Evolutionary conservation across 352 stramenopile species (phyloP), one percentile per base, ranked within the genome.

Genomic region (Phytophthora melonis): DNA sequence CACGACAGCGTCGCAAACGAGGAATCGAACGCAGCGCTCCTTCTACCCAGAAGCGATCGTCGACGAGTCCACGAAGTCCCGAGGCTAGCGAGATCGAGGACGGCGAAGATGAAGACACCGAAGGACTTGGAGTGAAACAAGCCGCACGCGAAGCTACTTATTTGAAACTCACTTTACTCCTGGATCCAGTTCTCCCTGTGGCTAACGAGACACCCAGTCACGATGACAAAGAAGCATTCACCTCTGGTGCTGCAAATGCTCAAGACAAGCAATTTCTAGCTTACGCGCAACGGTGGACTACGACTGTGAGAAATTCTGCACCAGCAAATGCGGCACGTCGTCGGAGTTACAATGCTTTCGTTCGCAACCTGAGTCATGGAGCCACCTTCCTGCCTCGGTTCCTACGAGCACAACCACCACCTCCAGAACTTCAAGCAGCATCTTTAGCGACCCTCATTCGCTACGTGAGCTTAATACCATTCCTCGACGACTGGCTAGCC

Each of bases 401-500:
- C 54, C 36, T 98, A 8, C 66, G 74, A 56, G 79, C 88, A 1
- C 92, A 98, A 76, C 70, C 67, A 14, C 93, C 94, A 9, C 94
- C 93, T 18, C 56, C 70, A 21, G 71, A 66, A 10, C 57, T 86
- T 36, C 59, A 71, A 63, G 63, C 68, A 10, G 39, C 67, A 25
- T 77, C 66, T 1, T 63, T 92, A 19, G 45, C 56, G 58, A 66
- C 72, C 18, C 62, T 95, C 14, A 82, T 94, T 32, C 92, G 93
- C n/a, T 99, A 95, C 68, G 95, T 98, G 25, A 92, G 84, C 13
- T 77, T 98, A 45, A 88, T 99, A 21, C 94, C 96, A 16, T 98
- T 98, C 52, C 74, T 98, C 1, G 79, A 97, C 55, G 91, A 98
- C 66, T 98, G 92, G 89, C 79, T 97, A 34, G 78, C 92, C 41